Evolutionary conservation across 108 stramenopile species (phyloP), one percentile per base, ranked within the genome.

Genomic region (Nitzschia inconspicua): DNA sequence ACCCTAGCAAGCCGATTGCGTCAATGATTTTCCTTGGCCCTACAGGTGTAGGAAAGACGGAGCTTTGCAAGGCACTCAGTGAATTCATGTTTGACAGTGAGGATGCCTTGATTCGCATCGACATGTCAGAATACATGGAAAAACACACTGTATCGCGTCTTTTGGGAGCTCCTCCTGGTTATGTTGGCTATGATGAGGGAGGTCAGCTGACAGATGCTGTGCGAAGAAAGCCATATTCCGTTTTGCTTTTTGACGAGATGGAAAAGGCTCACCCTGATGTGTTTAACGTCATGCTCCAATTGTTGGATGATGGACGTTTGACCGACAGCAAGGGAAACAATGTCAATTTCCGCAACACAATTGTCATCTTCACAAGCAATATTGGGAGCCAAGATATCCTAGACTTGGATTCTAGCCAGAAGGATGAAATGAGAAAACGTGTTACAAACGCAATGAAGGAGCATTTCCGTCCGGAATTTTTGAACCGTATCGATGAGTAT

Each of bases 261-360:
- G 99, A 99, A 60, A 99, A 99, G 79, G 99, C 99, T 2, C 99
- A 99, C 54, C 83, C 87, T 3, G 96, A 97, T 65, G 97, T 99
- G 7, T 96, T 97, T 75, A 98, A 98, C 72, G 62, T 99, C 11
- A 91, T 98, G 82, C 62, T 98, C 24, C 98, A 98, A 68, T 48
- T 99, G 9, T 79, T 99, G 5, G 99, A 99, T 66, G 99, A 99
- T 66, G 99, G 99, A 6, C 91, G 96, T 32, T 68, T 99, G 30
- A 99, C 99, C 3, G 99, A 99, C 64, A 80, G 84, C 44, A 95
- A 98, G 76, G 99, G 99, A 42, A 94, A 76, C 62, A 71, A 72
- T 35, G 99, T 99, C 8, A 89, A 97, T 65, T 99, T 99, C 77
- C 76, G 89, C 36, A 98, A 98, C 65, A 84, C 85, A 30, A 84